Evolutionary conservation across 129 eudicot genomes (phyloP).

Genomic region (Rutidosis leptorrhynchoides): DNA sequence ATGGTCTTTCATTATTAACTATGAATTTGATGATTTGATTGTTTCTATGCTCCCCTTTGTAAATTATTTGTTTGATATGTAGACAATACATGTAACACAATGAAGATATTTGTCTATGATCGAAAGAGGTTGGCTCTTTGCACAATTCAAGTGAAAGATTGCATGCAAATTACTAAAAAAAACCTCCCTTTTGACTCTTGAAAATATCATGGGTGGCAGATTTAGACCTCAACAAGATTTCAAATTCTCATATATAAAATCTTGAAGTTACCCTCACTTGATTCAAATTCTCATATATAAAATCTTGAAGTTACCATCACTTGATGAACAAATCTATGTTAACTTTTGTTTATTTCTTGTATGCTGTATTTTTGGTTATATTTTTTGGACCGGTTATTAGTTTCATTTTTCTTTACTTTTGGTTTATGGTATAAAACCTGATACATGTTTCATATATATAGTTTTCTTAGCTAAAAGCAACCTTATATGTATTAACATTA

Average conservation of each 20-base stretch:
- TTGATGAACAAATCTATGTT: slow-evolving; percentile 35
- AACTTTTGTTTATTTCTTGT: slow-evolving; percentile 19
- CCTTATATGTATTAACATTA: neutral
- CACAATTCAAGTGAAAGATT: neutral
- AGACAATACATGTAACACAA: neutral
- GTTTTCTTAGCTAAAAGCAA: neutral
- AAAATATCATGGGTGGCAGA: slow-evolving; percentile 15
- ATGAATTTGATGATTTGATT: no score
- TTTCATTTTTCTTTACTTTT: slow-evolving; percentile 24
- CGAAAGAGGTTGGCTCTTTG: neutral
- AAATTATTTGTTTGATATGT: neutral
- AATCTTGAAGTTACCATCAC: slow-evolving; percentile 41
- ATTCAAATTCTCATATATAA: no score
- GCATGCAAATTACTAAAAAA: neutral
- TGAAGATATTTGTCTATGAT: neutral
- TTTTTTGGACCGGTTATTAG: slow-evolving; percentile 22
- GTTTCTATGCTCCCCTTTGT: slow-evolving; percentile 18
- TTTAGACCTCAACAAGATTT: slow-evolving; percentile 5
- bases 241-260: neutral
- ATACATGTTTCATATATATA: slow-evolving; percentile 17
- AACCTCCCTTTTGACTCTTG: slow-evolving; percentile 6
- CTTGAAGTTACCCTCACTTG: slow-evolving; percentile 43
- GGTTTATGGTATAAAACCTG: neutral
- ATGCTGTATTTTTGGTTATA: neutral
- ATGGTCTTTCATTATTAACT: neutral